Conservation (phyloP, 1,284 basidiomycete genomes). For the Melanopsichium pennsylvanicum region DNA sequence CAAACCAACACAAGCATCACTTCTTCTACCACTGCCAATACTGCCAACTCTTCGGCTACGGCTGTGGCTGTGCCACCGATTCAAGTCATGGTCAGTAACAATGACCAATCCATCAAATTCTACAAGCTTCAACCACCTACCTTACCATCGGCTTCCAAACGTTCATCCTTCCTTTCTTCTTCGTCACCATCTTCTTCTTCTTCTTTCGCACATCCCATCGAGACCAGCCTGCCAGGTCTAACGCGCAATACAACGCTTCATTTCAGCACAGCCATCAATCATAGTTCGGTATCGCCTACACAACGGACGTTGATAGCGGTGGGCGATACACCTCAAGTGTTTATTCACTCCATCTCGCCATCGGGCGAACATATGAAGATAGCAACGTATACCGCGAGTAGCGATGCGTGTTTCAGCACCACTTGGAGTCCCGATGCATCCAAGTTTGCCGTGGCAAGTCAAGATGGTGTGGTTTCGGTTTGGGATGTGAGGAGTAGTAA, state of each 20-base stretch:
- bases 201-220: slow-evolving; percentile 31
- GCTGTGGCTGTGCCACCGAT: slow-evolving; percentile 9
- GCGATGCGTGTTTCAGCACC: slow-evolving; percentile 77
- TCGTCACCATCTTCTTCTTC: no score
- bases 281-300: slow-evolving; percentile 75
- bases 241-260: slow-evolving; percentile 38
- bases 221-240: slow-evolving; percentile 71
- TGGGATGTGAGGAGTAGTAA: slow-evolving; percentile 67
- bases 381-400: slow-evolving; percentile 62
- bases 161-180: no score
- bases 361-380: slow-evolving; percentile 44
- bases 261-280: slow-evolving; percentile 50
- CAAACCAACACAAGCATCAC: neutral
- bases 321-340: slow-evolving; percentile 82
- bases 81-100: slow-evolving; percentile 78
- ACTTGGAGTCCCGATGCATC: slow-evolving; percentile 80
- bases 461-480: slow-evolving; percentile 79
- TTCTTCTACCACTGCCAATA: neutral
- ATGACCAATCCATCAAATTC: slow-evolving; percentile 79
- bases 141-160: no score
- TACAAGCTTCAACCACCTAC: slow-evolving; percentile 52
- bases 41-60: neutral
- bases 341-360: slow-evolving; percentile 64
- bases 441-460: slow-evolving; percentile 84
- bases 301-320: slow-evolving; percentile 82